phyloP scores from a whole-genome alignment of 768 basidiomycete species.

The Gloeophyllum trabeum region DNA sequence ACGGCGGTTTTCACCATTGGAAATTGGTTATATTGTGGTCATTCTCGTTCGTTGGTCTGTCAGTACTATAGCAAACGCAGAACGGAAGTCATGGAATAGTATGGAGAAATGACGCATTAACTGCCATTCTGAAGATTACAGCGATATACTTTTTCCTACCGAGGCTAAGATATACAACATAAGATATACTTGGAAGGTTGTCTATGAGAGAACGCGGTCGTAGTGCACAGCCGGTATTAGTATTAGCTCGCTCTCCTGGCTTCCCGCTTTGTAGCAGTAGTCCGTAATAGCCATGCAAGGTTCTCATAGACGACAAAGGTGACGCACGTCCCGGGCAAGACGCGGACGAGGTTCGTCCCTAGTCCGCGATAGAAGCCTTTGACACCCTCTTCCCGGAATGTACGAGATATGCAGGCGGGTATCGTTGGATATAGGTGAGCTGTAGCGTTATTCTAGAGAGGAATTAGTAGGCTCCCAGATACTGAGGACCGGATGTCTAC shows the following conservation, averaged over 20 bases:
- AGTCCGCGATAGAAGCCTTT: slow-evolving; percentile 92
- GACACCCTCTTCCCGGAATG: slow-evolving; percentile 72
- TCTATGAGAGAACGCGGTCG: slow-evolving; percentile 44
- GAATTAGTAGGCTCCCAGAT: slow-evolving; percentile 1
- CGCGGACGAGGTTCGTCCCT: slow-evolving; percentile 87
- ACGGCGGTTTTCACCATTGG: no score
- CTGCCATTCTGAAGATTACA: no score
- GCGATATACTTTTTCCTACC: no score
- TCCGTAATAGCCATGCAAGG: slow-evolving; percentile 70
- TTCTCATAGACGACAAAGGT: slow-evolving; percentile 98
- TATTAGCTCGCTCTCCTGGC: slow-evolving; percentile 5
- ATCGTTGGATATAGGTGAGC: slow-evolving; percentile 72
- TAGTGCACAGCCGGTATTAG: slow-evolving; percentile 49
- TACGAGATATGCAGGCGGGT: slow-evolving; percentile 65
- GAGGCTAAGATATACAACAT: no score
- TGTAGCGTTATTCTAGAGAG: slow-evolving; percentile 53
- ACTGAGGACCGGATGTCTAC: slow-evolving; percentile 10
- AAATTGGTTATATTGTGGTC: no score
- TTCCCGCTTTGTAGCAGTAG: slow-evolving; percentile 46
- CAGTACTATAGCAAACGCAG: no score
- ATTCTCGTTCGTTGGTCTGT: no score
- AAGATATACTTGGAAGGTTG: no score
- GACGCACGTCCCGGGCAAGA: slow-evolving; percentile 94
- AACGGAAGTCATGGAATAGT: no score
- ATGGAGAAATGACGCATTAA: no score